Percentiles rank a stretch among this genome's conserved stretches.
Evolutionary conservation across 2,329 filamentous ascomycete species (phyloP).

Genomic region (Macrophomina pseudophaseolina): DNA sequence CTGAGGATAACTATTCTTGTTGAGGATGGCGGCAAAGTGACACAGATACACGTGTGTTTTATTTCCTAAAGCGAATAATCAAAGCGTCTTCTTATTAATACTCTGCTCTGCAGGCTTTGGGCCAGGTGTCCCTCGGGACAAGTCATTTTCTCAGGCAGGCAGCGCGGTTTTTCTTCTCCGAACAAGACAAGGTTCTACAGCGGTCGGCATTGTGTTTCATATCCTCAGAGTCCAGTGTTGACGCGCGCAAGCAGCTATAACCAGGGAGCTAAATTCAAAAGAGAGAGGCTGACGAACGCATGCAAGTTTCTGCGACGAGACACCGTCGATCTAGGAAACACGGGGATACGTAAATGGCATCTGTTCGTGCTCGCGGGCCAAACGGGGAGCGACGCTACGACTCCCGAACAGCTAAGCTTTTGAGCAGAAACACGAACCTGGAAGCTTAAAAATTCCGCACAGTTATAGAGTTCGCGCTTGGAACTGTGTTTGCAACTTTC

Average conservation of each 20-base stretch:
- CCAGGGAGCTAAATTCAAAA: not conserved
- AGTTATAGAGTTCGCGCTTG: not conserved
- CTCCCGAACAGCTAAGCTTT: not conserved
- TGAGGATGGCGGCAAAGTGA: not conserved
- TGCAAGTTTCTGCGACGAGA: not conserved
- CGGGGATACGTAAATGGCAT: not conserved
- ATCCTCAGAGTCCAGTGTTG: not conserved
- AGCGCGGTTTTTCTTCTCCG: not conserved
- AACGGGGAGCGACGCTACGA: not conserved
- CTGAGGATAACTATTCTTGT: not conserved
- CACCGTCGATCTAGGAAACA: not conserved
- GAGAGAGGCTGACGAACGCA: not conserved
- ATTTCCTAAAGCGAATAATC: slow-evolving; percentile 15
- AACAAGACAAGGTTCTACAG: not conserved
- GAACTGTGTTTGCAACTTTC: not conserved
- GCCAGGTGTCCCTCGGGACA: not conserved
- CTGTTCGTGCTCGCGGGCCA: not conserved
- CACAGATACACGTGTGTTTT: not conserved
- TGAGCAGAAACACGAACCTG: not conserved
- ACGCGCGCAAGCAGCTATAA: not conserved
- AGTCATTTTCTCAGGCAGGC: not conserved
- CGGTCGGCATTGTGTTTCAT: not conserved
- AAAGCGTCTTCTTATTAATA: not conserved
- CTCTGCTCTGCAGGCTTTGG: not conserved
- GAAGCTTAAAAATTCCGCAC: not conserved